A percentile compares a stretch with the other conserved stretches of the same genome.
Evolutionary conservation across 1,139 yeast species (phyloP).

Genomic region (Geotrichum aggregatum): DNA sequence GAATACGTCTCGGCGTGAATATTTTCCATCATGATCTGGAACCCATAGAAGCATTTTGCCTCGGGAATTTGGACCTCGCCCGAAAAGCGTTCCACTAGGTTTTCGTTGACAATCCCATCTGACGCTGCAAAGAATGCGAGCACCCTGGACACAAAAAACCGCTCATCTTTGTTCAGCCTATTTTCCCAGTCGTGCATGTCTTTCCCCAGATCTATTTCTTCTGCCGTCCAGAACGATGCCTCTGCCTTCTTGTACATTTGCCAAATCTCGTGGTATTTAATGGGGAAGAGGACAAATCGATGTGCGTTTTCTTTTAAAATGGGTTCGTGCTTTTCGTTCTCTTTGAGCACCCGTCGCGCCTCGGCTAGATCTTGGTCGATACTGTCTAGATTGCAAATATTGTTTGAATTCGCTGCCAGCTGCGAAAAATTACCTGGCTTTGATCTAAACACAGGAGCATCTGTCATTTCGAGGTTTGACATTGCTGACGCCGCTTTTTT

Average conservation of each 20-base stretch:
- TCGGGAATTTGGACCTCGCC: slow-evolving; percentile 97
- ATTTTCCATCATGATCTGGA: slow-evolving; percentile 99
- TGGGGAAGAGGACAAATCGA: slow-evolving; percentile 94
- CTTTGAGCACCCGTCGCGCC: slow-evolving; percentile 51
- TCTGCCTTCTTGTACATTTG: slow-evolving; percentile 98
- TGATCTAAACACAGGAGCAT: too few relatives aligned
- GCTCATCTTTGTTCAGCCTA: slow-evolving; percentile 78
- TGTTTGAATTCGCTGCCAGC: too few relatives aligned
- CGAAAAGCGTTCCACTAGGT: slow-evolving; percentile 91
- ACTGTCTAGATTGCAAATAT: too few relatives aligned
- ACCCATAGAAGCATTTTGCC: slow-evolving; percentile 97
- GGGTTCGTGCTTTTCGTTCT: slow-evolving; percentile 82
- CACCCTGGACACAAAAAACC: slow-evolving; percentile 83
- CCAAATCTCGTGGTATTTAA: slow-evolving; percentile 97
- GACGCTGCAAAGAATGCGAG: slow-evolving; percentile 98
- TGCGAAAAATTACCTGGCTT: too few relatives aligned
- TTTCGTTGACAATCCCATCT: slow-evolving; percentile 96
- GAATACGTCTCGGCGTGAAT: slow-evolving; percentile 97
- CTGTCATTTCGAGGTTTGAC: too few relatives aligned
- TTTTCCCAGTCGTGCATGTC: slow-evolving; percentile 88
- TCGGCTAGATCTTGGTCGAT: slow-evolving; percentile 15
- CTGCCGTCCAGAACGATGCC: slow-evolving; percentile 99
- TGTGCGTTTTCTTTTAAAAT: slow-evolving; percentile 77
- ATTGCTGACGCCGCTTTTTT: too few relatives aligned
- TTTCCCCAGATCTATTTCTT: slow-evolving; percentile 93